A percentile compares a stretch with the other conserved stretches of the same genome.
Conservation (phyloP, 805 yeast genomes). For the Candida sphagnicola region DNA sequence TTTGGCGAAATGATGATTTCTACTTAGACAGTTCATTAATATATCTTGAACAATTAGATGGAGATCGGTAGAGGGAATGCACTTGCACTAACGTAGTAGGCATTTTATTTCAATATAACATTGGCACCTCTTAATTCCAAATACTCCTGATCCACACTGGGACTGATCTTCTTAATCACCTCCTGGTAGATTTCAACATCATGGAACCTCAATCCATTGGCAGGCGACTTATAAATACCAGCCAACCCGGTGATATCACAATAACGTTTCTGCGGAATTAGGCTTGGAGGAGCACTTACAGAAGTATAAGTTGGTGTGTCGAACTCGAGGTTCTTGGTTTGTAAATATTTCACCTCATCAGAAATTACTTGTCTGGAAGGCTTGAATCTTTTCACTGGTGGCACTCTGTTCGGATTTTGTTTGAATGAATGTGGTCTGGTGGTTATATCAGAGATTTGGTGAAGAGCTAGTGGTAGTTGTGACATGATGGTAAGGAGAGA, state of each 20-base stretch:
- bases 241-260: constrained; percentile 92
- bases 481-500: constrained; percentile 1
- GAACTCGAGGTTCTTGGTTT: constrained; percentile 33
- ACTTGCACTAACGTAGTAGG: neutral
- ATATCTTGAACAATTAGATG: too few relatives aligned
- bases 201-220: constrained; percentile 71
- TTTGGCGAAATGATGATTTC: too few relatives aligned
- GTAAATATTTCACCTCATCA: constrained; percentile 72
- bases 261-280: constrained; percentile 75
- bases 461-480: constrained; percentile 6
- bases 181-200: constrained; percentile 78
- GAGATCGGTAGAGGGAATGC: neutral
- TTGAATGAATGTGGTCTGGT: constrained; percentile 55
- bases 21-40: too few relatives aligned
- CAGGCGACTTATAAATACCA: constrained; percentile 71
- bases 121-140: constrained; percentile 84
- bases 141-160: constrained; percentile 92
- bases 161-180: constrained; percentile 71
- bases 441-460: constrained; percentile 17
- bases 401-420: constrained; percentile 43
- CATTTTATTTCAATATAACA: constrained; percentile 57
- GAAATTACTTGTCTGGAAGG: constrained; percentile 66
- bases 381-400: constrained; percentile 62
- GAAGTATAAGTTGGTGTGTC: constrained; percentile 66
- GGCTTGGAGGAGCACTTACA: constrained; percentile 82